These are phyloP conservation scores for Trichomonas tenax DNA, from an alignment of 208 protist species.

Conservation along the genomic window DNA sequence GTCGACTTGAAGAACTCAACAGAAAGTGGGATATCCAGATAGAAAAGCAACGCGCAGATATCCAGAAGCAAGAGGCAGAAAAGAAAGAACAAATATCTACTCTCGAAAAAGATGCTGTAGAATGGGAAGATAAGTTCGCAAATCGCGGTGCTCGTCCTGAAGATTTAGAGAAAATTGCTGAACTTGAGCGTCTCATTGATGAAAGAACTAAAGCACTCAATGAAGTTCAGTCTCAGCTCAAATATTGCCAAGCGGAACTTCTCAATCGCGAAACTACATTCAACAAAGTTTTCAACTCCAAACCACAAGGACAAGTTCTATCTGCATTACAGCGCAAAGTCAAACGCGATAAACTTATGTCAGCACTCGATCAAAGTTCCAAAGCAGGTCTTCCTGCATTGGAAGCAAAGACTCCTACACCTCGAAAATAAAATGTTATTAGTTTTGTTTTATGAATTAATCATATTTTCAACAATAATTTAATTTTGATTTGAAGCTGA, in stretches of 20 bases:
- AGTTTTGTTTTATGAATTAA: background rate
- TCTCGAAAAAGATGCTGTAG: background rate
- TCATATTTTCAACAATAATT: too few relatives aligned
- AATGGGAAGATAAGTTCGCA: constrained; percentile 5
- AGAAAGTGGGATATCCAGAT: background rate
- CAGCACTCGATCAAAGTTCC: background rate
- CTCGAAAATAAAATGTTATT: background rate
- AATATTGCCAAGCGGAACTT: background rate
- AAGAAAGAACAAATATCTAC: background rate
- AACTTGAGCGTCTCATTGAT: background rate
- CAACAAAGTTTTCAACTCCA: constrained; percentile 12
- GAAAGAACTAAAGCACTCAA: background rate
- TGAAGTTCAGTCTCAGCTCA: background rate
- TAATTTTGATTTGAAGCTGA: too few relatives aligned
- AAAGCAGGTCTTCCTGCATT: background rate
- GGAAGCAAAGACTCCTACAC: background rate
- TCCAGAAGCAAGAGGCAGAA: background rate
- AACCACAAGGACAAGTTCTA: background rate
- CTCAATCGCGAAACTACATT: background rate
- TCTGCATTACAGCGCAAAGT: background rate
- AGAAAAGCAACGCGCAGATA: background rate
- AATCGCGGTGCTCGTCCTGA: background rate
- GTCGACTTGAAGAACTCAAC: background rate
- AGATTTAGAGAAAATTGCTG: background rate
- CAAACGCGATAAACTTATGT: background rate